These are phyloP conservation scores for Penicillium sp. DNA, from an alignment of 2,329 filamentous ascomycete species.

Conservation along the genomic window DNA sequence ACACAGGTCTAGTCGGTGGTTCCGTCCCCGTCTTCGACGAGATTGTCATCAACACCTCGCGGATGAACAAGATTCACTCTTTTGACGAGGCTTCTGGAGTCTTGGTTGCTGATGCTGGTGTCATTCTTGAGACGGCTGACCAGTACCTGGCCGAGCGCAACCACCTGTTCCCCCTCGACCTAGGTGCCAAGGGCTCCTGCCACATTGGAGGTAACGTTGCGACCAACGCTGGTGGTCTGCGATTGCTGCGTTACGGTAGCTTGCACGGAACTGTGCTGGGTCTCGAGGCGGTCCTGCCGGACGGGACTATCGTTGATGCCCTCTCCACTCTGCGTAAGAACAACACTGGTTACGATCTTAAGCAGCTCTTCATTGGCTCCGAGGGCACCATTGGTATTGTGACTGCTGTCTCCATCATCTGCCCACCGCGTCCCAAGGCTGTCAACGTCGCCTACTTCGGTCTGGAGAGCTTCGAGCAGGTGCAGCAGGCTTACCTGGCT, in stretches of 20 bases:
- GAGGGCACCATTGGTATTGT: constrained; percentile 96
- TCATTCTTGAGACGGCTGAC: constrained; percentile 86
- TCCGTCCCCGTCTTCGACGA: constrained; percentile 98
- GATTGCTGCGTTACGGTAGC: constrained; percentile 88
- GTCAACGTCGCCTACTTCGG: constrained; percentile 96
- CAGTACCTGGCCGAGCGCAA: constrained; percentile 77
- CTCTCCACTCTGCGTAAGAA: constrained; percentile 90
- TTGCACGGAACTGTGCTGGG: constrained; percentile 91
- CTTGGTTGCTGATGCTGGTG: constrained; percentile 85
- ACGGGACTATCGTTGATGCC: constrained; percentile 89
- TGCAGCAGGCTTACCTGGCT: constrained; percentile 80
- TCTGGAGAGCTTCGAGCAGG: constrained; percentile 84
- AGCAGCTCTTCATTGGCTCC: constrained; percentile 93
- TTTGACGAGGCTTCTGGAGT: constrained; percentile 94
- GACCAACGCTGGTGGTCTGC: constrained; percentile 90
- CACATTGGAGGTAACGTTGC: constrained; percentile 95
- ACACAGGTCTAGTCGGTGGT: constrained; percentile 92
- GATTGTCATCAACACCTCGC: constrained; percentile 86
- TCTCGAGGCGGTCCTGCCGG: constrained; percentile 87
- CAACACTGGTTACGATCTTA: constrained; percentile 97
- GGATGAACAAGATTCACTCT: constrained; percentile 87
- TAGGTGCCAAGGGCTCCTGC: constrained; percentile 97
- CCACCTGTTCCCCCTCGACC: constrained; percentile 91
- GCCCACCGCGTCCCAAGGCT: constrained; percentile 81
- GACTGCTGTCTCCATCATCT: constrained; percentile 84